phyloP scores from a whole-genome alignment of 345 rosid species.

The Gossypium herbaceum region DNA sequence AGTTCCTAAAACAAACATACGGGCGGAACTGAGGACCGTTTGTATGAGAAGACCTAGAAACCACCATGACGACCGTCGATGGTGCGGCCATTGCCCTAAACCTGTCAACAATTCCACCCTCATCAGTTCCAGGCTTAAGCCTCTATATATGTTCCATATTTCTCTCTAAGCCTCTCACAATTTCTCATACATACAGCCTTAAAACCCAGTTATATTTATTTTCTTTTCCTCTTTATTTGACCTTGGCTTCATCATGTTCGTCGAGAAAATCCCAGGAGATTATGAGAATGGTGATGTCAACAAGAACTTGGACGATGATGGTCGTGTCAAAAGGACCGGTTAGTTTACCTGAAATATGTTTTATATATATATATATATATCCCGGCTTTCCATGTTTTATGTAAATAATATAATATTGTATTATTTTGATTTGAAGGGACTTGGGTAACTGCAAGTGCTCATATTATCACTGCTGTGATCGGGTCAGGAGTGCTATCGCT shows the following conservation, averaged over 20 bases:
- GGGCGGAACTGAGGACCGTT: constrained; percentile 3
- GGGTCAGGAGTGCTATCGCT: constrained; percentile 84
- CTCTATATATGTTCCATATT: background rate
- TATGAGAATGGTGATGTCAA: constrained; percentile 22
- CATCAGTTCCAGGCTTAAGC: background rate
- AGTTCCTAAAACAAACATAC: background rate
- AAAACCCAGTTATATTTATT: background rate
- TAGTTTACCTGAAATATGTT: constrained; percentile 14
- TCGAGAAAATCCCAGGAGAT: constrained; percentile 34
- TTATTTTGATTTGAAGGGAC: constrained; percentile 44
- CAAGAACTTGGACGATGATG: constrained; percentile 70
- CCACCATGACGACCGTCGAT: constrained; percentile 6
- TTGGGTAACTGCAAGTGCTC: constrained; percentile 76
- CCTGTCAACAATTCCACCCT: background rate
- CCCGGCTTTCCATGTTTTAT: background rate
- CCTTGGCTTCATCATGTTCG: constrained; percentile 27
- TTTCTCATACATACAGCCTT: background rate
- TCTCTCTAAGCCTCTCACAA: background rate
- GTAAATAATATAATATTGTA: background rate
- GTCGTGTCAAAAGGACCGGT: constrained; percentile 71
- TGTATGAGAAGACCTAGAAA: background rate
- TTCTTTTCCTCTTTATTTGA: background rate
- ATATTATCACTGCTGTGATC: constrained; percentile 88
- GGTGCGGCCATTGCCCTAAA: constrained; percentile 4
- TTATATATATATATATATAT: background rate